Conservation (phyloP, 257 asterid genomes). For the Nicotiana paniculata region DNA sequence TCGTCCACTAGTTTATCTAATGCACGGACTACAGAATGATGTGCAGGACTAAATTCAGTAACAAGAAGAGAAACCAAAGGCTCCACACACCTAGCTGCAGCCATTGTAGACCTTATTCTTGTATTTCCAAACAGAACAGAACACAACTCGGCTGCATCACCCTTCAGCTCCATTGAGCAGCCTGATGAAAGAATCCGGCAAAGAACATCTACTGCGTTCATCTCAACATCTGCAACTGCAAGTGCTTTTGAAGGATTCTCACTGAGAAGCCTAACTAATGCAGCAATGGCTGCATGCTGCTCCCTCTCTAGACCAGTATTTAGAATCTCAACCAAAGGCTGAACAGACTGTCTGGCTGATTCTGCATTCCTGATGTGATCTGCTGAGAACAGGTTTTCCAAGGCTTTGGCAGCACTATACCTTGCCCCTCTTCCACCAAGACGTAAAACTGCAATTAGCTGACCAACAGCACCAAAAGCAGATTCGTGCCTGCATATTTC, state of each 20-base stretch:
- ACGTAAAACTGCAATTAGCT: slow-evolving; percentile 92
- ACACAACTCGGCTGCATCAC: slow-evolving; percentile 93
- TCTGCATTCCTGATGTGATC: slow-evolving; percentile 95
- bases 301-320: slow-evolving; percentile 94
- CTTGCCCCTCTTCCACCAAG: slow-evolving; percentile 97
- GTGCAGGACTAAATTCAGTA: slow-evolving; percentile 73
- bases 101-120: slow-evolving; percentile 82
- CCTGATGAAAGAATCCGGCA: slow-evolving; percentile 83
- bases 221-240: slow-evolving; percentile 92
- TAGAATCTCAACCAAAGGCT: slow-evolving; percentile 90
- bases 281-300: slow-evolving; percentile 99
- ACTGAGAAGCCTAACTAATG: slow-evolving; percentile 73
- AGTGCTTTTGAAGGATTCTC: slow-evolving; percentile 93
- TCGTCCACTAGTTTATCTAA: slow-evolving; percentile 86
- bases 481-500: slow-evolving; percentile 96
- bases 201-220: slow-evolving; percentile 90
- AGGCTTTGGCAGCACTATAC: slow-evolving; percentile 94
- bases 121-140: slow-evolving; percentile 85
- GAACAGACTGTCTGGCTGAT: slow-evolving; percentile 93
- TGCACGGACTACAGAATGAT: slow-evolving; percentile 80
- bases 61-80: slow-evolving; percentile 91
- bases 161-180: slow-evolving; percentile 85
- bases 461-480: slow-evolving; percentile 93
- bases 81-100: slow-evolving; percentile 94
- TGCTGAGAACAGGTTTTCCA: slow-evolving; percentile 90